Conservation (phyloP, 2,329 filamentous ascomycete genomes). For the Chalaropsis thielavioides region DNA sequence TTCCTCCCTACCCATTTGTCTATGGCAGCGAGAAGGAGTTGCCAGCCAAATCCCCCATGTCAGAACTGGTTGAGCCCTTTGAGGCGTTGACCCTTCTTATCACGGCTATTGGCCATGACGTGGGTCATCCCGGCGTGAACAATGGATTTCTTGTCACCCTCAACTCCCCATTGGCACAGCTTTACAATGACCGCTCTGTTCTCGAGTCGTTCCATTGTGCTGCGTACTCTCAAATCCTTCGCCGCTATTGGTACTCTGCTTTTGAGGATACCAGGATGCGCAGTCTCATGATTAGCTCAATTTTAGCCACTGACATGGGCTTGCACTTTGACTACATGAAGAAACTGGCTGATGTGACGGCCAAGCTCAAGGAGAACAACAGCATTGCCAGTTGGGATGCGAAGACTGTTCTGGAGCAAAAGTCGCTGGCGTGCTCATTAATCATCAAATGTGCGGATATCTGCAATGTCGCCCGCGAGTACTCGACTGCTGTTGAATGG, state of each 20-base stretch:
- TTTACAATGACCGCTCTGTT: constrained; percentile 95
- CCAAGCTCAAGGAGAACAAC: constrained; percentile 55
- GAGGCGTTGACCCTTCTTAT: constrained; percentile 81
- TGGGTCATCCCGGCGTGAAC: constrained; percentile 94
- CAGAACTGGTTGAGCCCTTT: constrained; percentile 64
- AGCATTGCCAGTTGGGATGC: constrained; percentile 60
- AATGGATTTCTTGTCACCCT: constrained; percentile 89
- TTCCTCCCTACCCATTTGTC: constrained; percentile 48
- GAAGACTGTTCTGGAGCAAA: constrained; percentile 60
- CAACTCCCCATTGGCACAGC: constrained; percentile 80
- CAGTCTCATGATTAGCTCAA: constrained; percentile 90
- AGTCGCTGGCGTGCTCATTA: constrained; percentile 70
- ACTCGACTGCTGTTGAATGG: constrained; percentile 73
- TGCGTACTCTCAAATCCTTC: constrained; percentile 88
- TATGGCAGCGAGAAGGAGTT: constrained; percentile 22
- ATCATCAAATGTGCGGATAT: constrained; percentile 98
- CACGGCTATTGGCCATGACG: constrained; percentile 94
- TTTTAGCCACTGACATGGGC: constrained; percentile 94
- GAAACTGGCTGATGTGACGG: constrained; percentile 65
- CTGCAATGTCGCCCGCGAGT: constrained; percentile 85
- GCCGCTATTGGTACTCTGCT: constrained; percentile 75
- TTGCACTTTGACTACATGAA: constrained; percentile 95
- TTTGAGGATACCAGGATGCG: constrained; percentile 70
- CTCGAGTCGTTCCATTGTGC: constrained; percentile 96
- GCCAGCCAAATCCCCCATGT: constrained; percentile 47